phyloP scores from a whole-genome alignment of 129 eudicot species.

The Saussurea involucrata region DNA sequence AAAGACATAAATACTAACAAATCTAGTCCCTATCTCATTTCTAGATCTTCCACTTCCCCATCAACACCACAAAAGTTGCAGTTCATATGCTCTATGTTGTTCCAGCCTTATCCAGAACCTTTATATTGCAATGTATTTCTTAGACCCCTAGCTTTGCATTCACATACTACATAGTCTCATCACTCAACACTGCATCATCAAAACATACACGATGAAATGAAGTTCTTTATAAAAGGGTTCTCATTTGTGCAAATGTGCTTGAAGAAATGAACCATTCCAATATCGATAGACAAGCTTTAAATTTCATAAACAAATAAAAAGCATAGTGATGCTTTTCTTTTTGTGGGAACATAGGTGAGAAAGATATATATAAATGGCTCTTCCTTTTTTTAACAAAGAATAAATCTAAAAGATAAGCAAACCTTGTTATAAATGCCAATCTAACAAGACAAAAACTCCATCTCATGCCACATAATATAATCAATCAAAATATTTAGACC shows the following conservation, averaged over 20 bases:
- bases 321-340: neutral
- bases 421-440: neutral
- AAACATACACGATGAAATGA: neutral
- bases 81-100: neutral
- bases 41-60: neutral
- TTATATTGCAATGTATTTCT: neutral
- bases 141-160: neutral
- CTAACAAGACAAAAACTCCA: neutral
- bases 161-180: neutral
- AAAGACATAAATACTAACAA: neutral
- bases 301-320: neutral
- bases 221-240: neutral
- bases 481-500: neutral
- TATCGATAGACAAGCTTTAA: neutral
- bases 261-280: neutral
- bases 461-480: neutral
- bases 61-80: neutral
- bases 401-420: neutral
- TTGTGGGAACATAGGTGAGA: neutral
- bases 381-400: neutral
- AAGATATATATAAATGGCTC: neutral
- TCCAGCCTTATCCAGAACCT: neutral
- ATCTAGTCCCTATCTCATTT: neutral
- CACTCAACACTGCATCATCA: neutral
- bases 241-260: neutral